Evolutionary conservation across 345 rosid genomes (phyloP), one percentile per base, ranked within the genome.

Genomic region (Cardamine resedifolia): DNA sequence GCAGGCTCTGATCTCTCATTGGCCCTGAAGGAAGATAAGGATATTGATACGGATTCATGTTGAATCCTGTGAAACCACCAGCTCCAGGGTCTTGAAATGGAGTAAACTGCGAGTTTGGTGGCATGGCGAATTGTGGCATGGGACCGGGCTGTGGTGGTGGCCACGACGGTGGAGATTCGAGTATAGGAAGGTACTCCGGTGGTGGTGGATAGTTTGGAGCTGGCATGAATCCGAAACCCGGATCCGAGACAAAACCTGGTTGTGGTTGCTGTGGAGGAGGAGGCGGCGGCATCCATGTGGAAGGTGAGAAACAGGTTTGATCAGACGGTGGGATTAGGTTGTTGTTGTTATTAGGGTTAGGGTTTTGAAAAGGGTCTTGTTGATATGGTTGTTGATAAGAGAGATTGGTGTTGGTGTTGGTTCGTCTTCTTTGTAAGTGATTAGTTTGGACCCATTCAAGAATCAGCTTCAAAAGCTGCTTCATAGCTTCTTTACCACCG

Each of bases 381-480:
- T 59, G 83, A 33, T 53, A 69, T 21, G 70, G 67, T 64, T 77
- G 86, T 57, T 73, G 83, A 47, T 64, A 70, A 12, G 76, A 27
- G 47, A 56, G 44, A 31, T 57, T 73, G 53, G 33, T 51, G 68
- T 33, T 71, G 43, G 1, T 58, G 49, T 7, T 55, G 61, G 69
- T 59, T 3, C 85, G 83, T 65, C 93, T 83, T 55, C 61, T 86
- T 16, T 86, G 94, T 43, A 90, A 90, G 67, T 91, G 97, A 73
- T 88, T 92, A 1, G 87, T 87, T 78, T 92, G 92, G 3, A 96
- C 99, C 99, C 99, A 96, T 78, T 92, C 94, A 58, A 96, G 99
- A 52, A 96, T 88, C 38, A 96, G 88, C 77, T 90, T 92, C 78
- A 96, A 73, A 53, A 96, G 83, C 78, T 96, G 90, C 66, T 88